Percentiles rank a stretch among this genome's conserved stretches.
Evolutionary conservation across 1,284 basidiomycete genomes (phyloP).

Genomic region (Neonothopanus nambi): DNA sequence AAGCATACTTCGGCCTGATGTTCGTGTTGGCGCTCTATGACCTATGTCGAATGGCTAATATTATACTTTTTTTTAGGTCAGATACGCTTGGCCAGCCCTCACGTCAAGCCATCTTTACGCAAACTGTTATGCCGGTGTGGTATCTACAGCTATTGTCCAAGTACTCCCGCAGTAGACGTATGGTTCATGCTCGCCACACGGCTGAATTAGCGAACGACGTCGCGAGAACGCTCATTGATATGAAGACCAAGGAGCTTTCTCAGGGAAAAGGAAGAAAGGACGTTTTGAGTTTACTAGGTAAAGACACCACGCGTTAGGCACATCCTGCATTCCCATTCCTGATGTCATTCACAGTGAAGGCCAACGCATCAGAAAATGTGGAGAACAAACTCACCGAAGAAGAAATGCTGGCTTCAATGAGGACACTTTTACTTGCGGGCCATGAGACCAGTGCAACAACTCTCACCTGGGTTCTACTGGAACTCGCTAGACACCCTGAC

Average conservation of each 20-base stretch:
- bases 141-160: conserved; percentile 40
- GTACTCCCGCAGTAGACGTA: conserved; percentile 36
- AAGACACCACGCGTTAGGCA: conserved; percentile 29
- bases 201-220: conserved; percentile 40
- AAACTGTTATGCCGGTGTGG: conserved; percentile 41
- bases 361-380: conserved; percentile 41
- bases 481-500: conserved; percentile 37
- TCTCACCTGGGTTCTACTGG: conserved; percentile 44
- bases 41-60: background rate
- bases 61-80: conserved; percentile 21
- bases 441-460: conserved; percentile 17
- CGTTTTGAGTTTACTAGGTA: conserved; percentile 19
- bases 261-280: conserved; percentile 34
- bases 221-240: conserved; percentile 38
- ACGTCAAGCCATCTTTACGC: conserved; percentile 36
- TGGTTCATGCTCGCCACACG: conserved; percentile 43
- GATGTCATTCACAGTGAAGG: conserved; percentile 13
- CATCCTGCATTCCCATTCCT: background rate
- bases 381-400: conserved; percentile 39
- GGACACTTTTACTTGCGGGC: conserved; percentile 23
- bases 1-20: conserved; percentile 47
- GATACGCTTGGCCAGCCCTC: conserved; percentile 20
- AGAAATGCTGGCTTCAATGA: conserved; percentile 44
- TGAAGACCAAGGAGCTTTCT: conserved; percentile 40
- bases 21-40: conserved; percentile 34